phyloP scores from a whole-genome alignment of 2,329 filamentous ascomycete genomes.

The Chaetomium olivaceum region DNA sequence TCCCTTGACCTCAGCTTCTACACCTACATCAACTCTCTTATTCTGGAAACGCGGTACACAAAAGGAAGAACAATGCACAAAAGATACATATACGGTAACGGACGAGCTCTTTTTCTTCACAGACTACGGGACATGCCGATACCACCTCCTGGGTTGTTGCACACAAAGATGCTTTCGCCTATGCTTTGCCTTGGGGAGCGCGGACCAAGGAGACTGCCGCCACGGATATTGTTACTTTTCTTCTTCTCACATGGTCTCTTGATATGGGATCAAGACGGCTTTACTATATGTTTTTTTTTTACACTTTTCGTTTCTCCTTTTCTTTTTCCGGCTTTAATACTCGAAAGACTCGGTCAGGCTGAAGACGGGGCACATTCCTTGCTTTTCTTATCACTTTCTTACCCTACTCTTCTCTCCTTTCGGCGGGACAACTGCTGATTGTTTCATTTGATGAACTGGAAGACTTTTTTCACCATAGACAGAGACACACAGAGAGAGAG shows the following conservation, averaged over 20 bases:
- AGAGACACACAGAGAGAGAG: conserved; percentile 25
- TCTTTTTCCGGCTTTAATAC: conserved; percentile 19
- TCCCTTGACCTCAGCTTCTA: conserved; percentile 20
- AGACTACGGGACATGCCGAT: conserved; percentile 32
- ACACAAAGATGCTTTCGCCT: conserved; percentile 14
- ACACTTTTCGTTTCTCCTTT: conserved; percentile 24
- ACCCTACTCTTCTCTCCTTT: background rate
- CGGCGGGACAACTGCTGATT: conserved; percentile 5
- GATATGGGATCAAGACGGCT: conserved; percentile 4
- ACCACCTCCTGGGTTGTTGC: conserved; percentile 19
- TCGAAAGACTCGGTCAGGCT: conserved; percentile 4
- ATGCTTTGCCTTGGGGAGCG: conserved; percentile 11
- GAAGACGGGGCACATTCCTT: conserved; percentile 4
- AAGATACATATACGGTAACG: conserved; percentile 28
- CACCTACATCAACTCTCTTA: conserved; percentile 22
- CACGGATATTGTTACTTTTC: conserved; percentile 27
- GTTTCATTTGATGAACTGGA: conserved; percentile 26
- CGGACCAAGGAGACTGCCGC: background rate
- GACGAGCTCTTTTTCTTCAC: conserved; percentile 27
- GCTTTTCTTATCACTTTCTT: conserved; percentile 7
- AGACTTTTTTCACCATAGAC: conserved; percentile 24
- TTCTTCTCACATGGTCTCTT: conserved; percentile 11
- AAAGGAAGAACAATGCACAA: conserved; percentile 28
- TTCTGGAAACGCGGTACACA: conserved; percentile 28
- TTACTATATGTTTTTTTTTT: conserved; percentile 8